Conservation (phyloP, 2,329 filamentous ascomycete species). For the Botryotinia narcissicola region DNA sequence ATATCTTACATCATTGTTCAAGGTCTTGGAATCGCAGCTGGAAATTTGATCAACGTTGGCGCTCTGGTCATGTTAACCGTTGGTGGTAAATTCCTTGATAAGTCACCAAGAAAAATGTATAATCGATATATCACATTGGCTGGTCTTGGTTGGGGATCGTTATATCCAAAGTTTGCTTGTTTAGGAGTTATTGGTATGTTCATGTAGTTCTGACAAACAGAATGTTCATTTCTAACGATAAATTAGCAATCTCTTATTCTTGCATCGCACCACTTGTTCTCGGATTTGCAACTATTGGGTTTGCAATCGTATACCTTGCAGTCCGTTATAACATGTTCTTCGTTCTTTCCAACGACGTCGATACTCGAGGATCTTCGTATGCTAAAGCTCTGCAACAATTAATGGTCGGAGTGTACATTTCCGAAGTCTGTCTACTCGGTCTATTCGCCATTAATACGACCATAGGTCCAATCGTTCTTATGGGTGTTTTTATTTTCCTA, state of each 20-base stretch:
- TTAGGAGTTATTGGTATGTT: slow-evolving; percentile 70
- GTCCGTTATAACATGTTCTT: slow-evolving; percentile 89
- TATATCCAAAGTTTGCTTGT: slow-evolving; percentile 78
- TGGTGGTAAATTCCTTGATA: slow-evolving; percentile 70
- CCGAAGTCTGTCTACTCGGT: slow-evolving; percentile 78
- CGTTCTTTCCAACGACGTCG: slow-evolving; percentile 75
- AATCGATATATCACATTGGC: slow-evolving; percentile 71
- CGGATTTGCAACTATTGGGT: slow-evolving; percentile 74
- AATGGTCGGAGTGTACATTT: slow-evolving; percentile 78
- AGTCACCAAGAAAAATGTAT: slow-evolving; percentile 77
- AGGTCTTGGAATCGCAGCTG: slow-evolving; percentile 74
- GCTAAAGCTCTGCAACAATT: slow-evolving; percentile 83
- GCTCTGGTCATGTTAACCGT: slow-evolving; percentile 72
- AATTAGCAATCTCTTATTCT: slow-evolving; percentile 74
- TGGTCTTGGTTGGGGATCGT: slow-evolving; percentile 76
- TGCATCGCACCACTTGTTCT: slow-evolving; percentile 83
- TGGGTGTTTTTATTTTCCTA: slow-evolving; percentile 72
- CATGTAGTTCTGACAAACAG: background rate
- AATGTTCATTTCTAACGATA: slow-evolving; percentile 23
- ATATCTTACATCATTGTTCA: slow-evolving; percentile 93
- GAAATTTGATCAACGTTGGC: slow-evolving; percentile 67
- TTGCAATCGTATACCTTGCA: slow-evolving; percentile 78
- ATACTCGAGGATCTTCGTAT: slow-evolving; percentile 84
- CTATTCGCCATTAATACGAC: slow-evolving; percentile 71
- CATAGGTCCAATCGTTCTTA: slow-evolving; percentile 68